These are phyloP conservation scores for Parvularia atlantis DNA, from an alignment of 78 protist genomes.

Conservation along the genomic window DNA sequence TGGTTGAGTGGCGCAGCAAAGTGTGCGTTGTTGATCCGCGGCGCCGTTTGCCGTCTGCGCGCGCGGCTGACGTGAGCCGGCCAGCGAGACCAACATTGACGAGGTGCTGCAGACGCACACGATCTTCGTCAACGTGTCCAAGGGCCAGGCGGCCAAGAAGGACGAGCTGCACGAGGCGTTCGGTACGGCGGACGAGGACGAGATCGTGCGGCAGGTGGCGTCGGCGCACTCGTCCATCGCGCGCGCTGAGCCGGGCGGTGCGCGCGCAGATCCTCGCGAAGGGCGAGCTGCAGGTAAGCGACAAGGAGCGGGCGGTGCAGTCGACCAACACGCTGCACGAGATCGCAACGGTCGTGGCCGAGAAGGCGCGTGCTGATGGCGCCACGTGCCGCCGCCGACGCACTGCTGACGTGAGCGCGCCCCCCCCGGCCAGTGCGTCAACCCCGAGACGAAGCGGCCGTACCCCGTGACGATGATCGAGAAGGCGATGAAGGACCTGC, in stretches of 20 bases:
- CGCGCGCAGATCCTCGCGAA: constrained; percentile 43
- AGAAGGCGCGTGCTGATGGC: constrained; percentile 11
- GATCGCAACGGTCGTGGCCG: constrained; percentile 65
- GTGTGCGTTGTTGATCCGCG: constrained; percentile 63
- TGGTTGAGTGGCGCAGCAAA: constrained; percentile 61
- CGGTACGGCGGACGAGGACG: constrained; percentile 36
- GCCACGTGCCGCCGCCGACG: constrained; percentile 18
- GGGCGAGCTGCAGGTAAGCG: constrained; percentile 87
- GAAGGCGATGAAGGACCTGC: constrained; percentile 62
- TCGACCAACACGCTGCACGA: constrained; percentile 43
- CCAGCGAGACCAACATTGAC: constrained; percentile 75
- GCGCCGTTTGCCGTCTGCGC: too few relatives aligned
- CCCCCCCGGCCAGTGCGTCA: constrained; percentile 26
- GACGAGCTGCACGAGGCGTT: constrained; percentile 58
- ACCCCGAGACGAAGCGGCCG: constrained; percentile 70
- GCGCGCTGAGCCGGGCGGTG: too few relatives aligned
- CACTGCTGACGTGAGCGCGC: too few relatives aligned
- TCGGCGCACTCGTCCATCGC: neutral
- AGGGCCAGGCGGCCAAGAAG: constrained; percentile 73
- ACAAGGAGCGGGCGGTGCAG: constrained; percentile 64
- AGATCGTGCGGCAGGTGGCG: constrained; percentile 14
- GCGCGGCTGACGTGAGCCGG: too few relatives aligned
- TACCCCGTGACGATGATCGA: constrained; percentile 64
- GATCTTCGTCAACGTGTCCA: constrained; percentile 80
- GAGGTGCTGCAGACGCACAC: constrained; percentile 83